phyloP scores from a whole-genome alignment of 805 yeast species.

The Candida andamanensis region DNA sequence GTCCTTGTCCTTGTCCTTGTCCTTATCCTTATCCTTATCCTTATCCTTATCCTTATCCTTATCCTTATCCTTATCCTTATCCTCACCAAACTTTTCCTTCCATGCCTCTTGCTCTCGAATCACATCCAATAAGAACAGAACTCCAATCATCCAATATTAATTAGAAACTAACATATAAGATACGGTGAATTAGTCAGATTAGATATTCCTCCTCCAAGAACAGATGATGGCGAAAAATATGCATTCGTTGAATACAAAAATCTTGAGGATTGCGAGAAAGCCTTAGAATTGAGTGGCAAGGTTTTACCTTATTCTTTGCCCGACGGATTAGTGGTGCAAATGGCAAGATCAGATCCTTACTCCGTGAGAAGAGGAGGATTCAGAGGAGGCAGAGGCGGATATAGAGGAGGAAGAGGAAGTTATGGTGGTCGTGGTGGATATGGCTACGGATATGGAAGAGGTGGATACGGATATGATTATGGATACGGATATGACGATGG shows the following conservation, averaged over 20 bases:
- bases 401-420: too few species aligned
- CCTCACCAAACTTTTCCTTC: too few species aligned
- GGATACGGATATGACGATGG: slow-evolving; percentile 2
- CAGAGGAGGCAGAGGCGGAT: slow-evolving; percentile 27
- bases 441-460: slow-evolving; percentile 8
- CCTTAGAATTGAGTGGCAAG: slow-evolving; percentile 44
- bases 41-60: too few species aligned
- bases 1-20: too few species aligned
- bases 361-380: slow-evolving; percentile 32
- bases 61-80: too few species aligned
- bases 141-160: too few species aligned
- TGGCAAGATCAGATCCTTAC: slow-evolving; percentile 53
- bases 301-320: slow-evolving; percentile 37
- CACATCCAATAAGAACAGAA: too few species aligned
- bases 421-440: slow-evolving; percentile 8
- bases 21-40: too few species aligned
- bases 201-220: slow-evolving; percentile 59
- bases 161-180: slow-evolving; percentile 28
- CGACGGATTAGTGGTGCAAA: slow-evolving; percentile 45
- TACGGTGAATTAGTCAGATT: slow-evolving; percentile 54
- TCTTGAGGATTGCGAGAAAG: slow-evolving; percentile 49
- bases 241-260: slow-evolving; percentile 60
- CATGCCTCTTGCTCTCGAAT: too few species aligned
- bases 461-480: slow-evolving; percentile 15
- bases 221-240: slow-evolving; percentile 53